These are phyloP conservation scores for Paraconiothyrium sp. DNA, from an alignment of 2,329 filamentous ascomycete genomes.

Conservation along the genomic window DNA sequence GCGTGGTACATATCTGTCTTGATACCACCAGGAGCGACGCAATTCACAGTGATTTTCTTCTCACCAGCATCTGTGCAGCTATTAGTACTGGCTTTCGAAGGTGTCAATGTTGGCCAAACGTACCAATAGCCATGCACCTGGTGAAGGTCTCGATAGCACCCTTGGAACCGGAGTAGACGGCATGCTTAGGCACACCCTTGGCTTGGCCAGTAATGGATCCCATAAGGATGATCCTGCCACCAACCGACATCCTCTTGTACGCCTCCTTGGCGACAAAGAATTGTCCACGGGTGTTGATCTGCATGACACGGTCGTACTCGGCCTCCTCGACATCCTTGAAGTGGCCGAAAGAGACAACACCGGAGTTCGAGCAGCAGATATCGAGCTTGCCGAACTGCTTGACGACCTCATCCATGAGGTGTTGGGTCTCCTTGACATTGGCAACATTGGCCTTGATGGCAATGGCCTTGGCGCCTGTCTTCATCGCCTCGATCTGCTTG, in stretches of 20 bases:
- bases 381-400: slow-evolving; percentile 72
- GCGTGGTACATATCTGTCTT: slow-evolving; percentile 70
- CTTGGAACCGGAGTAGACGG: slow-evolving; percentile 64
- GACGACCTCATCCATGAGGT: slow-evolving; percentile 70
- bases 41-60: slow-evolving; percentile 68
- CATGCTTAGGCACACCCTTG: slow-evolving; percentile 64
- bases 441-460: slow-evolving; percentile 75
- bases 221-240: slow-evolving; percentile 64
- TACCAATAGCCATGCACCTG: slow-evolving; percentile 63
- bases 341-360: slow-evolving; percentile 64
- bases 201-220: slow-evolving; percentile 66
- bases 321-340: slow-evolving; percentile 64
- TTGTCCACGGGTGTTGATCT: slow-evolving; percentile 70
- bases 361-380: slow-evolving; percentile 76
- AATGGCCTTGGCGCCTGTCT: slow-evolving; percentile 68
- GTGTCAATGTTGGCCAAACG: slow-evolving; percentile 14
- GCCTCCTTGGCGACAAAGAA: slow-evolving; percentile 70
- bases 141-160: slow-evolving; percentile 65
- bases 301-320: slow-evolving; percentile 67
- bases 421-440: slow-evolving; percentile 69
- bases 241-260: slow-evolving; percentile 62
- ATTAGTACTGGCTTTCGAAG: slow-evolving; percentile 24
- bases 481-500: slow-evolving; percentile 69
- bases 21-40: slow-evolving; percentile 66
- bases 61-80: slow-evolving; percentile 56